phyloP scores from a whole-genome alignment of 2,329 filamentous ascomycete species.

The Cercospora sp. region DNA sequence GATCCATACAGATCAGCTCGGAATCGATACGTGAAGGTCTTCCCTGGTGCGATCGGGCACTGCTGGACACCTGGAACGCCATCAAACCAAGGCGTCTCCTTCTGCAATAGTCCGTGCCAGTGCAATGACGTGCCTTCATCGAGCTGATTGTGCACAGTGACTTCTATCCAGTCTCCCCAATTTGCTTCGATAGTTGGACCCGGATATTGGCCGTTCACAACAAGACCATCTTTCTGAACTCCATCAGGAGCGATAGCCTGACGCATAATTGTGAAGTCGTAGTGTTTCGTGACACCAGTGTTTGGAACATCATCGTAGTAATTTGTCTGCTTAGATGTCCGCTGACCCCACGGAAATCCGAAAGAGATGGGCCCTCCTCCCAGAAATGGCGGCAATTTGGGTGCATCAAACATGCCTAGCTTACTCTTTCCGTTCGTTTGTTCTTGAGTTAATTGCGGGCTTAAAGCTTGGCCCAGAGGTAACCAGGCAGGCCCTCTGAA shows the following conservation, averaged over 20 bases:
- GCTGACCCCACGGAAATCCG: slow-evolving; percentile 33
- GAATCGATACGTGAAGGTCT: slow-evolving; percentile 43
- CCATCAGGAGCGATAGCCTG: slow-evolving; percentile 39
- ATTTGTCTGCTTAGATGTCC: slow-evolving; percentile 33
- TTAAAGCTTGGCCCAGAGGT: slow-evolving; percentile 21
- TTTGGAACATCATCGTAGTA: slow-evolving; percentile 33
- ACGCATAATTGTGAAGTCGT: slow-evolving; percentile 37
- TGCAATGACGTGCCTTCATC: slow-evolving; percentile 53
- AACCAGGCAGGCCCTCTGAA: slow-evolving; percentile 28
- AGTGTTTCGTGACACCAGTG: slow-evolving; percentile 39
- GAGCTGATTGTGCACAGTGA: slow-evolving; percentile 40
- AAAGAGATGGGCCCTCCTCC: slow-evolving; percentile 25
- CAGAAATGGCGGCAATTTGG: slow-evolving; percentile 30
- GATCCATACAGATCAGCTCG: slow-evolving; percentile 45
- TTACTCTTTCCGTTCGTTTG: slow-evolving; percentile 32
- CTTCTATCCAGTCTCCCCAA: slow-evolving; percentile 41
- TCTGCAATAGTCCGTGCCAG: slow-evolving; percentile 53
- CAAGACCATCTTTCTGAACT: slow-evolving; percentile 33
- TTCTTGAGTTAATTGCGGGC: slow-evolving; percentile 26
- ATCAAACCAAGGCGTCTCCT: slow-evolving; percentile 55
- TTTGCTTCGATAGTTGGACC: slow-evolving; percentile 40
- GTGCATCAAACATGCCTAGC: slow-evolving; percentile 32
- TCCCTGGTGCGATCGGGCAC: slow-evolving; percentile 46
- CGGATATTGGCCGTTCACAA: slow-evolving; percentile 39
- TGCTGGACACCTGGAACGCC: slow-evolving; percentile 51